Base-by-base conservation (phyloP, 192 early-diverging fungal genomes). In the Mortierella alpina region DNA sequence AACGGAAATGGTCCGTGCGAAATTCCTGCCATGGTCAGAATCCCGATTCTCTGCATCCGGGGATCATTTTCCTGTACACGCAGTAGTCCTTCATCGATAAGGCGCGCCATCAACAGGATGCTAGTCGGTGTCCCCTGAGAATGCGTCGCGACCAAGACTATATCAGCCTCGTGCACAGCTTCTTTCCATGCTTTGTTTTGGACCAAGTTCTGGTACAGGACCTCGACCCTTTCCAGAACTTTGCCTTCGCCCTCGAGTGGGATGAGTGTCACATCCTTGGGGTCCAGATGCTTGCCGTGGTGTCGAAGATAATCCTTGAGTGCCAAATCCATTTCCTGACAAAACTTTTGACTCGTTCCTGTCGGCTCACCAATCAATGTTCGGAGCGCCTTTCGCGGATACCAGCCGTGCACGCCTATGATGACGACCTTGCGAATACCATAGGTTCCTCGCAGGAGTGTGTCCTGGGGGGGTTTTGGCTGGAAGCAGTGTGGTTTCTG, bases 381-480 rank as follows among this genome's bases (percentile, higher is more conserved):
- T 70, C 90, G 82, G 23, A 93, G 80, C 69, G 88, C 86, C 61
- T 91, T 91, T 51, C 87, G 91, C 1, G 97, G 97, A 73, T 95
- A 98, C 95, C 95, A 97, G 10, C 96, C 96, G 57, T 97, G 96
- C 3, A 97, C 88, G n/a, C 96, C 95, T 55, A 98, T 85, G 13
- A 98, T 88, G 5, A 87, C 92, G 22, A 95, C 86, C 8, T 85
- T 81, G 42, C 86, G 82, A 10, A 86, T 74, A 62, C 80, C 88
- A 6, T 73, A 22, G 2, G 84, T 45, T 18, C 74, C 74, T 51
- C 67, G 74, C 18, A 13, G 73, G n/a, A 63, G 20, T 39, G 31
- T 55, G 45, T 64, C 31, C 11, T 12, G 42, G 42, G 9, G n/a
- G n/a, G 15, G 8, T 48, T 18, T 23, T 7, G 22, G 10, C 4